A percentile compares a stretch with the other conserved stretches of the same genome.
Conservation (phyloP, 73 alveolate genomes). For the Effrenium voratum region DNA sequence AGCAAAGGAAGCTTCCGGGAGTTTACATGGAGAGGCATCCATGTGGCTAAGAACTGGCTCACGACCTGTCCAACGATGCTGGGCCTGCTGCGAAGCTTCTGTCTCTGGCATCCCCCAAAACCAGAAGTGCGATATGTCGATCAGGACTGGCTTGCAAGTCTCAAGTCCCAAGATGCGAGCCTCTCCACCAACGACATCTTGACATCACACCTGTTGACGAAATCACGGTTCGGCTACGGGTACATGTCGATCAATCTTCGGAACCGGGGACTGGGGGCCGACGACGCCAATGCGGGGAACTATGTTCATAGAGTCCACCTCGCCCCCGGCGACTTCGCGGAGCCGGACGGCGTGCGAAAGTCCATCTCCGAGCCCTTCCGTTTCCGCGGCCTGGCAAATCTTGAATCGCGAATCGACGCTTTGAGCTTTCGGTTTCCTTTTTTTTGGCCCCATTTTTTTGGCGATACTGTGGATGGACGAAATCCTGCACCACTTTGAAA, state of each 20-base stretch:
- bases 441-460: too few relatives aligned
- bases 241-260: conserved; percentile 82
- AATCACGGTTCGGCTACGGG: conserved; percentile 68
- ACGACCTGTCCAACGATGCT: conserved; percentile 38
- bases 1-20: too few relatives aligned
- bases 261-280: conserved; percentile 83
- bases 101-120: conserved; percentile 73
- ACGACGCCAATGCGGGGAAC: conserved; percentile 51
- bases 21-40: too few relatives aligned
- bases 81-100: conserved; percentile 77
- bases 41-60: conserved; percentile 80
- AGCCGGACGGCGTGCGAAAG: conserved; percentile 44
- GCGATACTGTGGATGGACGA: too few relatives aligned
- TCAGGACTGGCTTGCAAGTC: background rate
- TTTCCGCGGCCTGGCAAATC: background rate
- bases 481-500: too few relatives aligned
- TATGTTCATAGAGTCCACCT: conserved; percentile 68
- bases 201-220: conserved; percentile 41
- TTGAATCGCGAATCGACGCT: background rate
- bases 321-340: conserved; percentile 20
- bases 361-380: conserved; percentile 9
- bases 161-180: background rate
- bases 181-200: conserved; percentile 78
- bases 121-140: conserved; percentile 51
- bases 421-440: too few relatives aligned